phyloP scores from a whole-genome alignment of 2,329 filamentous ascomycete genomes.

The Emmonsiellopsis sp. region DNA sequence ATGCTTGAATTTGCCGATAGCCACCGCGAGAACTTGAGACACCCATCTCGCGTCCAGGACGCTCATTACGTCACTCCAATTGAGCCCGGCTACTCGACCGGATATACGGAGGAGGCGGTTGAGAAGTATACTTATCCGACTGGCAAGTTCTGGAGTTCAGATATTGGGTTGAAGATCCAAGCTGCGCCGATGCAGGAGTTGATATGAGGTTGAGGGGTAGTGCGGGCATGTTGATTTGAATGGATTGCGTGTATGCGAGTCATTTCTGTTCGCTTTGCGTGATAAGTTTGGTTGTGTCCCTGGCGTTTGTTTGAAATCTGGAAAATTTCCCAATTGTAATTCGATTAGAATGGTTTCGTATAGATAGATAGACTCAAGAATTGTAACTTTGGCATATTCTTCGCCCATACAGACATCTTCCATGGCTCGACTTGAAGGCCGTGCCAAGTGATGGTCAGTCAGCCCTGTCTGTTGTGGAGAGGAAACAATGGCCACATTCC shows the following conservation, averaged over 20 bases:
- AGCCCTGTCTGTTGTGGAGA: too few relatives aligned
- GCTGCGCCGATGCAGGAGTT: conserved; percentile 18
- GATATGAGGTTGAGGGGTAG: neutral
- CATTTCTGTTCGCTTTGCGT: neutral
- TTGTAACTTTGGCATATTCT: too few relatives aligned
- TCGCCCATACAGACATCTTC: too few relatives aligned
- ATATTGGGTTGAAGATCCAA: conserved; percentile 22
- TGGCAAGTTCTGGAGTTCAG: conserved; percentile 24
- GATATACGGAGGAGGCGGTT: conserved; percentile 21
- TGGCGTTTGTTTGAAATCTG: too few relatives aligned
- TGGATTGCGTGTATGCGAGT: neutral
- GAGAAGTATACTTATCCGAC: conserved; percentile 23
- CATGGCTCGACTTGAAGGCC: too few relatives aligned
- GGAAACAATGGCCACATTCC: too few relatives aligned
- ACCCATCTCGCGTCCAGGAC: conserved; percentile 18
- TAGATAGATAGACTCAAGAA: too few relatives aligned
- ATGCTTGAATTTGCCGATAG: conserved; percentile 19
- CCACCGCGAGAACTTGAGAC: conserved; percentile 20
- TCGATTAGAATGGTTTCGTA: too few relatives aligned
- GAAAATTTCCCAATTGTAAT: too few relatives aligned
- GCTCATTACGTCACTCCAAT: conserved; percentile 20
- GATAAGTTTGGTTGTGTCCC: too few relatives aligned
- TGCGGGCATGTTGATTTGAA: too few relatives aligned
- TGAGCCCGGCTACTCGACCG: conserved; percentile 21
- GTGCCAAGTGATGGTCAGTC: too few relatives aligned